Conservation (phyloP, 2,329 filamentous ascomycete species). For the Stylonectria norvegica region DNA sequence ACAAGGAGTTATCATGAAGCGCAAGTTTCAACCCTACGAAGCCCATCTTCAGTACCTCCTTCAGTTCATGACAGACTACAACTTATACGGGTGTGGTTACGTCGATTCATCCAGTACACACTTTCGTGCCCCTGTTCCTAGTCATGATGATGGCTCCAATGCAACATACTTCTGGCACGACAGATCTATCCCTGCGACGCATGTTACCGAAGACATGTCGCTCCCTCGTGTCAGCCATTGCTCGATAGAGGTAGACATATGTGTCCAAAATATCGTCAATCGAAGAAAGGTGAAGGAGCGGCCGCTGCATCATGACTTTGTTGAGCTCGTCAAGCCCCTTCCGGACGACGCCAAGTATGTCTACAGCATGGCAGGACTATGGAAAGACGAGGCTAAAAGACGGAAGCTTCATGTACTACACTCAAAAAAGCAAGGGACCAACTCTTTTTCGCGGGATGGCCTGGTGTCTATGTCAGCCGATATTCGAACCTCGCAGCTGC, state of each 20-base stretch:
- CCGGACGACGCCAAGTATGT: slow-evolving; percentile 75
- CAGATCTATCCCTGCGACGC: slow-evolving; percentile 56
- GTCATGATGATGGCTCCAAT: slow-evolving; percentile 58
- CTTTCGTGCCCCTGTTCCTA: slow-evolving; percentile 75
- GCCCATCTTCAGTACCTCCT: slow-evolving; percentile 87
- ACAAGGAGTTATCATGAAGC: slow-evolving; percentile 83
- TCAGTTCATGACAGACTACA: slow-evolving; percentile 99
- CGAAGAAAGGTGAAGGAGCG: slow-evolving; percentile 70
- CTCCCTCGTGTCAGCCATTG: slow-evolving; percentile 83
- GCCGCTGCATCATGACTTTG: slow-evolving; percentile 82
- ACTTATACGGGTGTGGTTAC: slow-evolving; percentile 89
- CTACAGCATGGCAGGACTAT: slow-evolving; percentile 88
- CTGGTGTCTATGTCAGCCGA: slow-evolving; percentile 88
- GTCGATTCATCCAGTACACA: slow-evolving; percentile 67
- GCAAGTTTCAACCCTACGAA: slow-evolving; percentile 85
- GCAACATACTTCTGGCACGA: slow-evolving; percentile 75
- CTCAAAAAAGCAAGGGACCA: slow-evolving; percentile 68
- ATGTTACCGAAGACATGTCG: slow-evolving; percentile 51
- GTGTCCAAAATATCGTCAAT: slow-evolving; percentile 84
- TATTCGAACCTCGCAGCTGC: slow-evolving; percentile 64
- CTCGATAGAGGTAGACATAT: slow-evolving; percentile 84
- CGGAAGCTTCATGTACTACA: too few relatives aligned
- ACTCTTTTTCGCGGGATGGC: slow-evolving; percentile 76
- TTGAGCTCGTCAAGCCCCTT: slow-evolving; percentile 65
- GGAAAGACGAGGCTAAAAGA: slow-evolving; percentile 83